Base-by-base conservation (phyloP, 2,329 filamentous ascomycete genomes). In the Daldinia eschscholtzii region DNA sequence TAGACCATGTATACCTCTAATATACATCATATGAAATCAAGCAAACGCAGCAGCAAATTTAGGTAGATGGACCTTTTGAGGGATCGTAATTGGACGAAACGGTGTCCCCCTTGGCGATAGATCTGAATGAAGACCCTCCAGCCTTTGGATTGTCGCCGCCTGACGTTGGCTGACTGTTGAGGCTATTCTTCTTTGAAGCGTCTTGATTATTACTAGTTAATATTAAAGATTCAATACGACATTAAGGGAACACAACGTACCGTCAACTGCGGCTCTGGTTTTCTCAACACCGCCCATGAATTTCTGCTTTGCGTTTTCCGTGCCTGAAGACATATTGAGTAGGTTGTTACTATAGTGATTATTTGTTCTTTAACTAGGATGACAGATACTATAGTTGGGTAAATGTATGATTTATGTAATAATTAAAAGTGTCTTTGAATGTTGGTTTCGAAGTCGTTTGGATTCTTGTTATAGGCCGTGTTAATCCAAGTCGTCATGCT, bases 141-240 rank as follows among this genome's bases (percentile, higher is more conserved):
- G 65, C 66, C 55, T 71, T 71, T 4, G 69, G 68, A 35, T 68
- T 71, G 20, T 71, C 69, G 0, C 66, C 69, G 35, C 65, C 65
- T 30, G 52, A 35, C 4, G 52, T 44, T 4, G 62, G 12, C n/a
- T 64, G 50, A 26, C 30, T 46, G 23, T 56, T 60, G 48, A 58
- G 23, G 39, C 44, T 42, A 15, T 35, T 35, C n/a, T 59, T 62
- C 44, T 61, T 59, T 5, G 60, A 41, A 12, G 61, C 62, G 18
- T 67, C 69, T 71, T 33, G 7, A 12, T 18, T 44, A 1, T 5
- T 46, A 18, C 66, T 28, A 68, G 37, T 7, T 7, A 41, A 1
- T 39, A 39, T 39, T 15, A 2, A n/a, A 12, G 3, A 9, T 52
- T 18, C 1, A 23, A 28, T 41, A 42, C 3, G 30, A 28, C 2